These are phyloP conservation scores for Borealophlyctis nickersoniae DNA, from an alignment of 192 early-diverging fungal species.

Conservation along the genomic window DNA sequence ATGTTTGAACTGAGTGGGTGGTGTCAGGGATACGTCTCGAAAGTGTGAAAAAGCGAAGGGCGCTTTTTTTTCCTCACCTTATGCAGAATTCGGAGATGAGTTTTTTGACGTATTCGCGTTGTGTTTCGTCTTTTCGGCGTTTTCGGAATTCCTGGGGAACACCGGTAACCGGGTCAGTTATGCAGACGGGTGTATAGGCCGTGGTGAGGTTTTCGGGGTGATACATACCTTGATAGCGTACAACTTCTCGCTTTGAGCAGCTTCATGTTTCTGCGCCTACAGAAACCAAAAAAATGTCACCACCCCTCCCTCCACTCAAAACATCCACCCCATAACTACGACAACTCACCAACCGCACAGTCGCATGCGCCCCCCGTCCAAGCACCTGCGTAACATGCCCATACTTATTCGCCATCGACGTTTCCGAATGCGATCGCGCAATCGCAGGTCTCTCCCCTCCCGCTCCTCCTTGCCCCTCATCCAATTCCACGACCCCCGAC, in stretches of 20 bases:
- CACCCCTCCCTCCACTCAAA: too few relatives aligned
- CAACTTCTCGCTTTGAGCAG: constrained; percentile 37
- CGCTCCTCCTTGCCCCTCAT: constrained; percentile 4
- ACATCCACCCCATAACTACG: too few relatives aligned
- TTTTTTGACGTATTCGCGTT: constrained; percentile 96
- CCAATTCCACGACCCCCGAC: constrained; percentile 1
- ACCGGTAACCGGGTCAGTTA: constrained; percentile 1
- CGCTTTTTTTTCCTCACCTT: constrained; percentile 37
- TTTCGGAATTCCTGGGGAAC: constrained; percentile 96
- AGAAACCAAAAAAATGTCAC: not conserved
- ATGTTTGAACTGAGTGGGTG: constrained; percentile 63
- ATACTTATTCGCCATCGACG: constrained; percentile 51
- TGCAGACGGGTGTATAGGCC: too few relatives aligned
- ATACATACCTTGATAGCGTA: constrained; percentile 81
- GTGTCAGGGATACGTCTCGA: not conserved
- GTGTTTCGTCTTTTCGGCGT: constrained; percentile 75
- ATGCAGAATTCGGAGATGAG: constrained; percentile 96
- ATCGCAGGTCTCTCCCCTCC: too few relatives aligned
- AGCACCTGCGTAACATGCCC: constrained; percentile 37
- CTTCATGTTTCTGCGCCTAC: constrained; percentile 19
- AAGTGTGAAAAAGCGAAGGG: too few relatives aligned
- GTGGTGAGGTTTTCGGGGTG: not conserved
- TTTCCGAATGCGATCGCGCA: constrained; percentile 36
- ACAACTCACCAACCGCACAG: constrained; percentile 40
- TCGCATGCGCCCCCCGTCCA: constrained; percentile 51